A percentile compares a stretch with the other conserved stretches of the same genome.
These are phyloP conservation scores for rapeseed (Brassica napus) DNA, from an alignment of 345 rosid genomes.

Conservation along the genomic window Da-Ae NC_063435.1:9636001-9636500, in stretches of 20 bases:
- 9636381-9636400: no score
- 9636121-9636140: no score
- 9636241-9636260: constrained; percentile 32
- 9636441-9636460: neutral
- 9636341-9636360: neutral
- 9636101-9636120: no score
- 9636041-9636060: no score
- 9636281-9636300: constrained; percentile 29
- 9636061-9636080: no score
- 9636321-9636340: neutral
- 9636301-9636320: constrained; percentile 24
- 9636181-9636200: no score
- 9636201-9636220: neutral
- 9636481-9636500: neutral
- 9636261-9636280: constrained; percentile 32
- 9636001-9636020: no score
- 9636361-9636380: no score
- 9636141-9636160: no score
- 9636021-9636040: no score
- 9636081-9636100: no score
- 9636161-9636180: no score
- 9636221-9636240: neutral
- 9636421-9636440: neutral
- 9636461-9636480: neutral
- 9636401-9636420: neutral